Conservation (phyloP, 257 asterid genomes). For the Leptodermis oblonga region DNA sequence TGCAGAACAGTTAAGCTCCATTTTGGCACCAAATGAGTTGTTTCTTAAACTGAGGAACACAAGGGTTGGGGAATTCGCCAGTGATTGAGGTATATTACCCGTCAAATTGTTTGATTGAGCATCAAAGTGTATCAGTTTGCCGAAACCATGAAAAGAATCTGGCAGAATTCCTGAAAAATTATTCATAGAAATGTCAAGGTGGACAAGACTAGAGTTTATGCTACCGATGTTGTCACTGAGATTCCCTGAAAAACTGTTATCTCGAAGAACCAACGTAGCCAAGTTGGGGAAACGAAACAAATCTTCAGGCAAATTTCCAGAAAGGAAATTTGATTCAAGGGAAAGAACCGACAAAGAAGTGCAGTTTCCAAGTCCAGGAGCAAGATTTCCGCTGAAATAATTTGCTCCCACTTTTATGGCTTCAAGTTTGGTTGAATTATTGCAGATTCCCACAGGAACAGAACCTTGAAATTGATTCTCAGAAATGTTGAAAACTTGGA, state of each 20-base stretch:
- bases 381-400: slow-evolving; percentile 40
- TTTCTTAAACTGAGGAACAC: slow-evolving; percentile 54
- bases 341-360: slow-evolving; percentile 44
- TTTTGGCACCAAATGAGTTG: slow-evolving; percentile 50
- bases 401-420: slow-evolving; percentile 43
- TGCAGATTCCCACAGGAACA: slow-evolving; percentile 56
- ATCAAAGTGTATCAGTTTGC: slow-evolving; percentile 42
- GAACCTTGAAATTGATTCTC: slow-evolving; percentile 47
- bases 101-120: slow-evolving; percentile 60
- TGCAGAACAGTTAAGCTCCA: slow-evolving; percentile 63
- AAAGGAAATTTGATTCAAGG: slow-evolving; percentile 42
- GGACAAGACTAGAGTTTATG: slow-evolving; percentile 54
- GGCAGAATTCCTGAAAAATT: slow-evolving; percentile 54
- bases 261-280: slow-evolving; percentile 42
- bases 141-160: slow-evolving; percentile 45
- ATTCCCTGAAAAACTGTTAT: slow-evolving; percentile 52
- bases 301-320: slow-evolving; percentile 62
- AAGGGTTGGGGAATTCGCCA: slow-evolving; percentile 57
- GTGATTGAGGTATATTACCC: slow-evolving; percentile 53
- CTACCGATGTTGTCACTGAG: slow-evolving; percentile 48
- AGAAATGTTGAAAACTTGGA: slow-evolving; percentile 45
- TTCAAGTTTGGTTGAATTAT: slow-evolving; percentile 45
- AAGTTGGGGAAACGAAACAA: slow-evolving; percentile 41
- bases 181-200: slow-evolving; percentile 55
- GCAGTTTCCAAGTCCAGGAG: slow-evolving; percentile 50